These are phyloP conservation scores for Drechslerella coelobrocha DNA, from an alignment of 2,329 filamentous ascomycete species.

Conservation along the genomic window DNA sequence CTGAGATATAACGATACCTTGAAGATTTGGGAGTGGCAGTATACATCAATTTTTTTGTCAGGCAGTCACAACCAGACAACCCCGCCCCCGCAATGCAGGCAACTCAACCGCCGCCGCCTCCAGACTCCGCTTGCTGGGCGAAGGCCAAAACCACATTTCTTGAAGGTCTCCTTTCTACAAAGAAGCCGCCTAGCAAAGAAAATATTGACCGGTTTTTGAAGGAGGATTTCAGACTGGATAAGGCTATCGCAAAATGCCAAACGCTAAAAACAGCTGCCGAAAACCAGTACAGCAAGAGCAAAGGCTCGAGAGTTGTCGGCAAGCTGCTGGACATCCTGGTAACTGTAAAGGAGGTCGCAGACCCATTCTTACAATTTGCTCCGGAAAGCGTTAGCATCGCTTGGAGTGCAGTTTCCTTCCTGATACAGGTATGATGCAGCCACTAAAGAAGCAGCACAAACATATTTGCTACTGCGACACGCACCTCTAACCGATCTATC, in stretches of 20 bases:
- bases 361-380: conserved; percentile 44
- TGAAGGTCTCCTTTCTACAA: conserved; percentile 26
- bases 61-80: too few relatives aligned
- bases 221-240: conserved; percentile 45
- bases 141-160: conserved; percentile 44
- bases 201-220: conserved; percentile 43
- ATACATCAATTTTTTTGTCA: too few relatives aligned
- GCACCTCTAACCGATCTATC: background rate
- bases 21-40: too few relatives aligned
- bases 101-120: too few relatives aligned
- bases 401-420: conserved; percentile 45
- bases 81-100: too few relatives aligned
- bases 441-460: background rate
- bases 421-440: conserved; percentile 27
- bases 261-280: conserved; percentile 38
- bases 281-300: conserved; percentile 48
- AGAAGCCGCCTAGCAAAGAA: conserved; percentile 43
- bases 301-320: conserved; percentile 36
- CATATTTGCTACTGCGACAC: too few relatives aligned
- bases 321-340: conserved; percentile 40
- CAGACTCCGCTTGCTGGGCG: conserved; percentile 42
- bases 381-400: conserved; percentile 47
- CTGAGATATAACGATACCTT: too few relatives aligned
- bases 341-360: conserved; percentile 37
- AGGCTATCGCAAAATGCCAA: conserved; percentile 47